A percentile compares a stretch with the other conserved stretches of the same genome.
Conservation (phyloP, 352 stramenopile genomes). For the Phytophthora sp. region DNA sequence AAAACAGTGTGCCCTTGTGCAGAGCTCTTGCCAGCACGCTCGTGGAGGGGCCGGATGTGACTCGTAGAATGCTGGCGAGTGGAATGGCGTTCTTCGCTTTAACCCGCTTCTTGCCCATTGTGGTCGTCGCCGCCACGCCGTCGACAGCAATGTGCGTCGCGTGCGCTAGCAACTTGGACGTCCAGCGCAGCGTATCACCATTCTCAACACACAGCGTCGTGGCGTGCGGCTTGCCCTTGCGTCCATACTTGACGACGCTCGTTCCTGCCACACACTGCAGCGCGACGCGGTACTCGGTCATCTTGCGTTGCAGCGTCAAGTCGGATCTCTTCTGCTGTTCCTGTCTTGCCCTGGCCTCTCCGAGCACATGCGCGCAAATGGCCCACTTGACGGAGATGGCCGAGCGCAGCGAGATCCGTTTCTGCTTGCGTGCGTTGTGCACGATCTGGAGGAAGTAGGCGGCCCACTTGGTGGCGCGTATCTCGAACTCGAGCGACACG, state of each 20-base stretch:
- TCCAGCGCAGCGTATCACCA: constrained; percentile 81
- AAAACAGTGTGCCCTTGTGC: constrained; percentile 67
- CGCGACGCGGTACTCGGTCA: constrained; percentile 85
- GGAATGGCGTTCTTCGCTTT: constrained; percentile 68
- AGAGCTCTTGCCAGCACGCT: constrained; percentile 71
- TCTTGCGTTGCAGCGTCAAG: constrained; percentile 70
- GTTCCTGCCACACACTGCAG: constrained; percentile 81
- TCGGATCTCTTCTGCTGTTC: constrained; percentile 54
- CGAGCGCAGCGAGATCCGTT: constrained; percentile 32
- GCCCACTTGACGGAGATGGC: constrained; percentile 68
- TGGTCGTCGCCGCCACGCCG: constrained; percentile 38
- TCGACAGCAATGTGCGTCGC: constrained; percentile 38
- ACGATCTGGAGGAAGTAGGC: constrained; percentile 78
- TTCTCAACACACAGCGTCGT: constrained; percentile 83
- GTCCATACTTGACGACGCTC: constrained; percentile 78
- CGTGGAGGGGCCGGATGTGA: constrained; percentile 61
- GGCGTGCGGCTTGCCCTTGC: constrained; percentile 78
- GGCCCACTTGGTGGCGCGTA: constrained; percentile 81
- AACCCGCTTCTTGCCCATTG: constrained; percentile 50
- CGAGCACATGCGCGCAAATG: constrained; percentile 62
- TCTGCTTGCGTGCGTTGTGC: constrained; percentile 33
- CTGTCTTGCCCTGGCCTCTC: constrained; percentile 48
- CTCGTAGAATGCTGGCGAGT: constrained; percentile 59
- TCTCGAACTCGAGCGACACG: constrained; percentile 69
- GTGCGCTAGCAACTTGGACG: constrained; percentile 65